phyloP scores from a whole-genome alignment of 2,329 filamentous ascomycete species.

The Macrophomina pseudophaseolina region DNA sequence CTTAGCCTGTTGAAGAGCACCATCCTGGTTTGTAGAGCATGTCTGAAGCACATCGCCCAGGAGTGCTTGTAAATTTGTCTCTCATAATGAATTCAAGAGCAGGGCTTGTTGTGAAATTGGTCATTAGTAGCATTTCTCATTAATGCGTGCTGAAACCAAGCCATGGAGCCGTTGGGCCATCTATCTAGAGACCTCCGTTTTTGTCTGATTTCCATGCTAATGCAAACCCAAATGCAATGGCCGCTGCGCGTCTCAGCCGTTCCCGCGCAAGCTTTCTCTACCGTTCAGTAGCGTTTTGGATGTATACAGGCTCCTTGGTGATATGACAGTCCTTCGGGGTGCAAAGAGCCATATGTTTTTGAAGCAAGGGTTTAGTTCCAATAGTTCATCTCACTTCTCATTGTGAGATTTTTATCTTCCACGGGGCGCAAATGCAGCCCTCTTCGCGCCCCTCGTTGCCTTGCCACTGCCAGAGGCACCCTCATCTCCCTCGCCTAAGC shows the following conservation, averaged over 20 bases:
- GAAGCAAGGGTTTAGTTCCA: no score
- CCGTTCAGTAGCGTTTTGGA: no score
- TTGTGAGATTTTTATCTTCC: not conserved
- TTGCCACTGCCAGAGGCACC: constrained; percentile 27
- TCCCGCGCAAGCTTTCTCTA: not conserved
- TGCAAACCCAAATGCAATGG: not conserved
- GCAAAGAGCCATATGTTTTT: no score
- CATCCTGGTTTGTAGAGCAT: no score
- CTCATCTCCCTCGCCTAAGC: constrained; percentile 29
- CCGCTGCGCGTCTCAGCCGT: not conserved
- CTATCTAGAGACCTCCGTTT: not conserved
- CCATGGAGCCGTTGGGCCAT: not conserved
- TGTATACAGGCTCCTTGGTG: no score
- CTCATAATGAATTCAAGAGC: no score
- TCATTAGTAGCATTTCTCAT: constrained; percentile 8
- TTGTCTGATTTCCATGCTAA: not conserved
- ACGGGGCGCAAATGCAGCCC: constrained; percentile 3
- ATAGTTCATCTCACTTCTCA: no score
- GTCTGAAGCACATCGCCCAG: no score
- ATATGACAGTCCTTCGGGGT: no score
- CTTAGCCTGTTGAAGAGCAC: no score
- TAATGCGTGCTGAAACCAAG: not conserved
- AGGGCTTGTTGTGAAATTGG: not conserved
- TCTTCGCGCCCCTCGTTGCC: constrained; percentile 6
- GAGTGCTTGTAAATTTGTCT: no score